These are phyloP conservation scores for Colletotrichum agaves DNA, from an alignment of 2,329 filamentous ascomycete genomes.

Conservation along the genomic window DNA sequence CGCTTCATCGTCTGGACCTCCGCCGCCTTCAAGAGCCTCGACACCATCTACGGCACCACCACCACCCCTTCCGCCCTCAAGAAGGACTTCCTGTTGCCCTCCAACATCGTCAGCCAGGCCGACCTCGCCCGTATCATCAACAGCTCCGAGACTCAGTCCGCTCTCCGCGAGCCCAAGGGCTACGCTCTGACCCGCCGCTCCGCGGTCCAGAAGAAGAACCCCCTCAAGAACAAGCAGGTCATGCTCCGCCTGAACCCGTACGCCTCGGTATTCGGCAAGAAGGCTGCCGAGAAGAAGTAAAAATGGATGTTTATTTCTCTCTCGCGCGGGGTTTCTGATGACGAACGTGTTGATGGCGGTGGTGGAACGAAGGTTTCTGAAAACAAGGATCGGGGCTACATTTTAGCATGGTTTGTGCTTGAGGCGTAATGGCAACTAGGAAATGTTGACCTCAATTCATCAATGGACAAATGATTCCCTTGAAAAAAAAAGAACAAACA, in stretches of 20 bases:
- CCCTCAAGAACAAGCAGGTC: conserved; percentile 98
- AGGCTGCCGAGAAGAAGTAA: conserved; percentile 63
- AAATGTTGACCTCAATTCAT: conserved; percentile 41
- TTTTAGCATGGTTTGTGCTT: conserved; percentile 40
- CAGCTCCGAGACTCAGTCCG: conserved; percentile 97
- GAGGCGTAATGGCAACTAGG: conserved; percentile 40
- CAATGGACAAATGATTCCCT: conserved; percentile 41
- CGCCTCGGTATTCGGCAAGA: conserved; percentile 88
- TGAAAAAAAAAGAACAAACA: conserved; percentile 23
- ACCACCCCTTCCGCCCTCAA: conserved; percentile 90
- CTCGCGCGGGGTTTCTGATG: conserved; percentile 25
- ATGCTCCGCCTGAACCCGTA: conserved; percentile 99
- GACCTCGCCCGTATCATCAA: conserved; percentile 99
- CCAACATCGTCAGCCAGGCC: conserved; percentile 91
- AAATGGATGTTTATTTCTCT: background rate
- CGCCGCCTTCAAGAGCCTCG: conserved; percentile 93
- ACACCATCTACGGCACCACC: conserved; percentile 96
- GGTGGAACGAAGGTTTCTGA: conserved; percentile 34
- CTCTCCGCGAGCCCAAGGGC: conserved; percentile 91
- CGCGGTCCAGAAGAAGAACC: conserved; percentile 99
- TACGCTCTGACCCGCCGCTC: conserved; percentile 89
- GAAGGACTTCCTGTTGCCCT: conserved; percentile 98
- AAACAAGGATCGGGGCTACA: conserved; percentile 37
- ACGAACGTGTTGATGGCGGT: conserved; percentile 15
- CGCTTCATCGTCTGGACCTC: conserved; percentile 99